Base-by-base conservation (phyloP, 2,329 filamentous ascomycete species). In the Pestalotiopsis sp. region DNA sequence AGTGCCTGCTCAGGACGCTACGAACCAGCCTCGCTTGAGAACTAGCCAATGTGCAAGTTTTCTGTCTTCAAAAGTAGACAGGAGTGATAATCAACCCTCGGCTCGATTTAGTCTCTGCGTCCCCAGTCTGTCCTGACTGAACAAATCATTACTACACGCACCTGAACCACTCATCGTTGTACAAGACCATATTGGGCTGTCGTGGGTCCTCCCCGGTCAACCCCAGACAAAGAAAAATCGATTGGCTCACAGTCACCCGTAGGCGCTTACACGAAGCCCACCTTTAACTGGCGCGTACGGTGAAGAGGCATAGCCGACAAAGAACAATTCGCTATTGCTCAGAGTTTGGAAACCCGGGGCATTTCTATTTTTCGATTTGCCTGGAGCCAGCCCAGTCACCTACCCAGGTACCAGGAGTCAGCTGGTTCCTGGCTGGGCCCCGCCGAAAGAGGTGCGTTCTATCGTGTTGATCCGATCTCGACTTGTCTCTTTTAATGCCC, bases 211-310 rank as follows among this genome's bases (percentile, higher is more conserved):
- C 57, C 64, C 64, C 68, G 41, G 59, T 13, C 23, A 57, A 68
- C 45, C 66, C 62, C n/a, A 52, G 70, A 69, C 68, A 72, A 69
- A 68, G 69, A 20, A 71, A 52, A 52, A 68, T 75, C 69, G 70
- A 78, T 73, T 78, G 77, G 77, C 70, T 70, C 65, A 69, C 68
- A 71, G 66, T 70, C 67, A 68, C 66, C 70, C 59, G 13, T 36
- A 71, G 65, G 76, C 75, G 76, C 75, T 75, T 78, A 76, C 57
- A 64, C 38, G 9, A 68, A 66, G 66, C 70, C 36, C 70, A 57
- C 38, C 66, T 52, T 9, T 4, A 67, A 69, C 73, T 71, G 73
- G 74, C 73, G 72, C 73, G 66, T 59, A 68, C 27, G 45, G 66
- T 60, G 52, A 9, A 67, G 67, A 58, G 59, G 36, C 58, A 25